Evolutionary conservation across 805 yeast species (phyloP).

Genomic region (Kuraishia capsulata): DNA sequence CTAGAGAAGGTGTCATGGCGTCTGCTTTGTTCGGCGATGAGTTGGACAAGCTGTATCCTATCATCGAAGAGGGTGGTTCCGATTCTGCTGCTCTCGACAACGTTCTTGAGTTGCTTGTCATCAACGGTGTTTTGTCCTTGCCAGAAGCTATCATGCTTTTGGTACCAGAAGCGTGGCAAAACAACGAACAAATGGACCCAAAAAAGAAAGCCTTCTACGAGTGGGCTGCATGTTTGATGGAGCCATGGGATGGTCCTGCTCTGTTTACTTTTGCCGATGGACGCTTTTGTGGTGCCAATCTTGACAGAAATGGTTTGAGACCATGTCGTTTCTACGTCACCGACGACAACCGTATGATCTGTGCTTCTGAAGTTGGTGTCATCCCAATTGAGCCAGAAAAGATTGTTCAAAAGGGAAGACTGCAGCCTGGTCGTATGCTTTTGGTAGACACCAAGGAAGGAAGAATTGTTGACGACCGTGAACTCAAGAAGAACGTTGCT

Average conservation of each 20-base stretch:
- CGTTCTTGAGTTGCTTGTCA: slow-evolving; percentile 83
- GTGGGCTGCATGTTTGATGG: slow-evolving; percentile 99
- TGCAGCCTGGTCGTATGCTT: slow-evolving; percentile 94
- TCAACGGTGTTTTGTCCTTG: slow-evolving; percentile 82
- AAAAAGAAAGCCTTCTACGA: slow-evolving; percentile 92
- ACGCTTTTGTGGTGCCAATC: slow-evolving; percentile 95
- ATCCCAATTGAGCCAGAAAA: slow-evolving; percentile 78
- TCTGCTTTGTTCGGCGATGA: slow-evolving; percentile 85
- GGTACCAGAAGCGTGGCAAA: slow-evolving; percentile 98
- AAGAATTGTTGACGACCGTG: slow-evolving; percentile 86
- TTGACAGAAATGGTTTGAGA: slow-evolving; percentile 95
- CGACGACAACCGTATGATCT: slow-evolving; percentile 88
- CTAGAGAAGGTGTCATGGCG: slow-evolving; percentile 95
- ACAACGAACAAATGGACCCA: slow-evolving; percentile 78
- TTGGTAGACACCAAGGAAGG: slow-evolving; percentile 92
- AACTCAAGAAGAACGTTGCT: slow-evolving; percentile 73
- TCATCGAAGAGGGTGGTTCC: slow-evolving; percentile 97
- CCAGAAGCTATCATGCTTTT: slow-evolving; percentile 97
- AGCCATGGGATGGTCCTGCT: slow-evolving; percentile 99
- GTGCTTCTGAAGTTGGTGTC: slow-evolving; percentile 98
- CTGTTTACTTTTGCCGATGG: slow-evolving; percentile 95
- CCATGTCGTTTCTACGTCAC: slow-evolving; percentile 98
- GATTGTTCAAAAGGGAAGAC: slow-evolving; percentile 83
- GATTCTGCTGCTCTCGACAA: slow-evolving; percentile 98
- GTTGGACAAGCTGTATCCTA: slow-evolving; percentile 83